Conservation (phyloP, 2,329 filamentous ascomycete genomes). For the Apiospora hydei region DNA sequence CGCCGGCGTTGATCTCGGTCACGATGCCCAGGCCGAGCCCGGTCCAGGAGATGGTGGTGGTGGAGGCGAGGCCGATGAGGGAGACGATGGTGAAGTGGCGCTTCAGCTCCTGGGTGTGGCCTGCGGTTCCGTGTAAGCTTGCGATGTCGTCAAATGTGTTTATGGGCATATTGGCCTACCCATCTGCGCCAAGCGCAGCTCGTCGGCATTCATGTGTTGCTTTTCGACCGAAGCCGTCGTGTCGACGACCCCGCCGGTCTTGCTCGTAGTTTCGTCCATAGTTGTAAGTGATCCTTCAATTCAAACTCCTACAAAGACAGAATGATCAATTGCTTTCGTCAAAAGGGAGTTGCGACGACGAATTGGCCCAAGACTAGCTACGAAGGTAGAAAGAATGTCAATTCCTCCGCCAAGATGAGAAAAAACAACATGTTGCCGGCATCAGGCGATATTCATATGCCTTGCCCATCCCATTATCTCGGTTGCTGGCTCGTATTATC, state of each 20-base stretch:
- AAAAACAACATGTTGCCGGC: neutral
- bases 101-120: constrained; percentile 56
- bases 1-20: constrained; percentile 56
- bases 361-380: neutral
- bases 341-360: neutral
- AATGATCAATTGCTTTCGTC: neutral
- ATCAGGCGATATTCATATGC: constrained; percentile 6
- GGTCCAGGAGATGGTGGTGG: constrained; percentile 59
- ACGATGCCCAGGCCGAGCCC: constrained; percentile 53
- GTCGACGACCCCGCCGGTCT: neutral
- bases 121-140: constrained; percentile 33
- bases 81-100: constrained; percentile 56
- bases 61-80: constrained; percentile 56
- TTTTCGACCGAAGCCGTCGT: constrained; percentile 3
- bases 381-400: neutral
- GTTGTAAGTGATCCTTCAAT: neutral
- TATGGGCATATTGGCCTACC: constrained; percentile 37
- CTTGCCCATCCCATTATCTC: neutral
- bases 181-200: constrained; percentile 52
- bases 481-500: neutral
- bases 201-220: constrained; percentile 43
- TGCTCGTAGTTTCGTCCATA: neutral
- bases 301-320: too few relatives aligned
- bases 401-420: neutral
- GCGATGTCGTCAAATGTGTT: neutral